Percentiles rank a stretch among this genome's conserved stretches.
Conservation (phyloP, 768 basidiomycete genomes). For the Lentinula aciculospora region DNA sequence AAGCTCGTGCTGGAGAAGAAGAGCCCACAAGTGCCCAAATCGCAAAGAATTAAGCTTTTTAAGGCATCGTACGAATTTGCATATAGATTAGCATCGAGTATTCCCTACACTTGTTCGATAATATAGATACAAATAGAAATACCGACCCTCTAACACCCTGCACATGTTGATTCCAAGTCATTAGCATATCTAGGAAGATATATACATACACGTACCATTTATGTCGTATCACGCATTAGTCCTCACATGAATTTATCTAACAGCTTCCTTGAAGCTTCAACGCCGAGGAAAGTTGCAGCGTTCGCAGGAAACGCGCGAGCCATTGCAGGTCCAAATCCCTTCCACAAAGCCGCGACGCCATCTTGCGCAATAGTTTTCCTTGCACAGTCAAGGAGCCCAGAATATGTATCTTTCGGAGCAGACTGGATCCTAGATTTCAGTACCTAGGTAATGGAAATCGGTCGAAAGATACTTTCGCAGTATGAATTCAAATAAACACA, state of each 20-base stretch:
- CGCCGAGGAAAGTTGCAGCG: constrained; percentile 91
- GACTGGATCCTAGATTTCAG: constrained; percentile 95
- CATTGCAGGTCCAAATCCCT: constrained; percentile 98
- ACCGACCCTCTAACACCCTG: too few species aligned
- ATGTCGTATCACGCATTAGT: too few species aligned
- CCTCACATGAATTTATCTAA: constrained; percentile 60
- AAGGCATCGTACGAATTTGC: too few species aligned
- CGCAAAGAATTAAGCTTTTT: not conserved
- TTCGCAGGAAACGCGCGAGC: constrained; percentile 96
- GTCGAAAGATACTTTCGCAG: constrained; percentile 2
- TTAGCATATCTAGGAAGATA: too few species aligned
- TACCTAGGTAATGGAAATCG: constrained; percentile 52
- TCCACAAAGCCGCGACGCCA: constrained; percentile 88
- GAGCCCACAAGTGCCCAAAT: not conserved
- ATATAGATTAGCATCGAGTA: too few species aligned
- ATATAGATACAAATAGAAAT: too few species aligned
- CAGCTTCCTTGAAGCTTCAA: constrained; percentile 82
- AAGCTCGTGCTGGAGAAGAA: not conserved
- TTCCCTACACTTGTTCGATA: too few species aligned
- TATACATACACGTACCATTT: too few species aligned
- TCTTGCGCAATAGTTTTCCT: constrained; percentile 88
- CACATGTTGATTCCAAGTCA: too few species aligned
- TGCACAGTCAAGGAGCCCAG: constrained; percentile 88
- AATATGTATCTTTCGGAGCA: constrained; percentile 96
- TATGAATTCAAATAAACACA: constrained; percentile 21